phyloP scores from a whole-genome alignment of 352 stramenopile genomes.

The Phytopythium montanum region DNA sequence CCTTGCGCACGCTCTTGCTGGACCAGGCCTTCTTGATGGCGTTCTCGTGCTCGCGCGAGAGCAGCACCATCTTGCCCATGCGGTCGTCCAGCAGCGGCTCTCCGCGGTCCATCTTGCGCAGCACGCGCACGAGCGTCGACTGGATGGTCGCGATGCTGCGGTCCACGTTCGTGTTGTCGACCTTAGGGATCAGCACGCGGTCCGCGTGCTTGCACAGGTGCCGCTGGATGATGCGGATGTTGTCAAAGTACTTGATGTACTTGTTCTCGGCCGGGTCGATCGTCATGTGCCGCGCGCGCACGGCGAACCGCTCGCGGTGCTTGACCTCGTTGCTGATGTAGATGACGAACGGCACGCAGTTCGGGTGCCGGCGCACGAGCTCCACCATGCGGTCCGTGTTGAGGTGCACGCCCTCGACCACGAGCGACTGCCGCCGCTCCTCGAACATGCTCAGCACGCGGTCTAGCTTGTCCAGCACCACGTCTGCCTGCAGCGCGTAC shows the following conservation, averaged over 20 bases:
- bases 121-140: conserved; percentile 76
- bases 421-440: conserved; percentile 71
- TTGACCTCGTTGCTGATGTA: conserved; percentile 90
- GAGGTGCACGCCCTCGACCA: conserved; percentile 85
- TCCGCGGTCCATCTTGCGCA: conserved; percentile 74
- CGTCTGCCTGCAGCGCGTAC: conserved; percentile 79
- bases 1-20: conserved; percentile 82
- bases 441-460: conserved; percentile 85
- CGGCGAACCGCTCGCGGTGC: conserved; percentile 82
- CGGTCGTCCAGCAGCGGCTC: conserved; percentile 73
- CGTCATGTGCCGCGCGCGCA: conserved; percentile 85
- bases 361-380: conserved; percentile 76
- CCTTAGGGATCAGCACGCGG: conserved; percentile 84
- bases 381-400: conserved; percentile 81
- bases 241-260: conserved; percentile 91
- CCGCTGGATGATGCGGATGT: conserved; percentile 87
- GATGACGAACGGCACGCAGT: conserved; percentile 85
- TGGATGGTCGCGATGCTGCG: conserved; percentile 84
- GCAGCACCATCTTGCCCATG: conserved; percentile 80
- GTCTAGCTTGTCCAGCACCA: conserved; percentile 84
- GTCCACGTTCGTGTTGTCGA: conserved; percentile 89
- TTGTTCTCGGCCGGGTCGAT: conserved; percentile 88
- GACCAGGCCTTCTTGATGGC: conserved; percentile 88
- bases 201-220: conserved; percentile 84
- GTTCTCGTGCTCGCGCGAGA: conserved; percentile 84